Evolutionary conservation across 2,329 filamentous ascomycete species (phyloP).

Genomic region (Ascochyta fabae): DNA sequence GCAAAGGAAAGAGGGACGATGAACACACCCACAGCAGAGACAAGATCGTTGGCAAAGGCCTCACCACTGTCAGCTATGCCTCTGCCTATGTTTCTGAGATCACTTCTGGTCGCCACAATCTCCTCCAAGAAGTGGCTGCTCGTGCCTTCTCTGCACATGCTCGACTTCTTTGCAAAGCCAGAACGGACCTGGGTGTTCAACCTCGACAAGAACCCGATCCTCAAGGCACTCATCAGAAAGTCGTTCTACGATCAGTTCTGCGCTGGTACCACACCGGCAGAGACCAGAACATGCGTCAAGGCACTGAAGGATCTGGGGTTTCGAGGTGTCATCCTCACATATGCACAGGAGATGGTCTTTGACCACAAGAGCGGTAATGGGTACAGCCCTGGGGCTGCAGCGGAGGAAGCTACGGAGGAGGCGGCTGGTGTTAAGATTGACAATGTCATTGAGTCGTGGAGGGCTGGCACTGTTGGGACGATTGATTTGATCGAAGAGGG

Average conservation of each 20-base stretch:
- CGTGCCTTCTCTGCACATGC: constrained; percentile 46
- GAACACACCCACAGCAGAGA: constrained; percentile 13
- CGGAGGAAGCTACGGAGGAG: constrained; percentile 15
- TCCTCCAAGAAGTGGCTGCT: constrained; percentile 55
- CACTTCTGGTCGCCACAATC: constrained; percentile 52
- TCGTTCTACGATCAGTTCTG: constrained; percentile 93
- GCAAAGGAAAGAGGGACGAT: constrained; percentile 4
- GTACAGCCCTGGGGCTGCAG: constrained; percentile 19
- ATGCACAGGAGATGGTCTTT: constrained; percentile 71
- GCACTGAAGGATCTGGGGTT: constrained; percentile 74
- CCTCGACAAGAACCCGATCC: constrained; percentile 75
- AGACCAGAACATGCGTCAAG: constrained; percentile 70
- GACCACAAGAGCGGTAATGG: constrained; percentile 44
- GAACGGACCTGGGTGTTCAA: constrained; percentile 52
- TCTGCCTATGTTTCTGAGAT: constrained; percentile 37
- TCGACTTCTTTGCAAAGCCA: constrained; percentile 51
- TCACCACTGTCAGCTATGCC: constrained; percentile 36
- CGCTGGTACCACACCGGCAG: constrained; percentile 73
- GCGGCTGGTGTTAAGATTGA: constrained; percentile 17
- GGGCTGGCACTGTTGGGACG: constrained; percentile 36
- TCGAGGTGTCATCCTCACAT: constrained; percentile 81
- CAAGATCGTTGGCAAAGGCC: background rate
- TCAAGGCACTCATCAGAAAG: constrained; percentile 75
- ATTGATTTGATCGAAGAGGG: constrained; percentile 39
- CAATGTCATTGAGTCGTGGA: constrained; percentile 48